Percentiles rank a stretch among this genome's conserved stretches.
Evolutionary conservation across 257 asterid species (phyloP).

Genomic region (Ilex asprella): DNA sequence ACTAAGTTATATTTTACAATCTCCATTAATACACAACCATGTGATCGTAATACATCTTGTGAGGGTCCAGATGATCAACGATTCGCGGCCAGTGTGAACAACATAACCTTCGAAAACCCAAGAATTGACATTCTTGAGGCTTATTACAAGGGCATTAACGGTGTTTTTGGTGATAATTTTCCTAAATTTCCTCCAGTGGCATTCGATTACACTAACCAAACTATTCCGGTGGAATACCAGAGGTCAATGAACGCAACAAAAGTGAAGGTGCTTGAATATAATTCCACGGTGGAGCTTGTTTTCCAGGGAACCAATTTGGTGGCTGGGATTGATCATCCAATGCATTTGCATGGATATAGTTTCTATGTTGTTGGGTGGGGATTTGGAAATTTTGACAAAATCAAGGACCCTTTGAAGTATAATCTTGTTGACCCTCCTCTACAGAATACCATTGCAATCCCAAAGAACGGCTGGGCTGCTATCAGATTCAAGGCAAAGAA

Average conservation of each 20-base stretch:
- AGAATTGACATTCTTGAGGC: conserved; percentile 45
- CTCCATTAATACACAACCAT: conserved; percentile 32
- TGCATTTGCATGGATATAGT: conserved; percentile 74
- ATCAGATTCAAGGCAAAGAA: conserved; percentile 58
- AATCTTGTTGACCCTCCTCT: conserved; percentile 70
- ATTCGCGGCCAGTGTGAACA: conserved; percentile 40
- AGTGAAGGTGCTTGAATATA: conserved; percentile 37
- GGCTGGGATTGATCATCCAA: conserved; percentile 58
- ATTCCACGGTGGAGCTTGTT: conserved; percentile 47
- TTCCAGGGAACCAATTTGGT: conserved; percentile 48
- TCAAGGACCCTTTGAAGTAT: conserved; percentile 40
- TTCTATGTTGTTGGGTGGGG: conserved; percentile 66
- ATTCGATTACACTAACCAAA: conserved; percentile 31
- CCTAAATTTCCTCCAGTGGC: conserved; percentile 37
- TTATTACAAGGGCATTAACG: conserved; percentile 26
- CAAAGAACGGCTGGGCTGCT: conserved; percentile 54
- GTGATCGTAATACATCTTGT: conserved; percentile 18
- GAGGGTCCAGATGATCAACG: not conserved
- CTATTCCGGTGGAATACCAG: conserved; percentile 14
- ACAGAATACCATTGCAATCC: conserved; percentile 44
- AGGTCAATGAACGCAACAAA: conserved; percentile 20
- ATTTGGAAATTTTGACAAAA: conserved; percentile 39
- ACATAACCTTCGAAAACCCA: conserved; percentile 34
- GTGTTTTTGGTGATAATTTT: conserved; percentile 29
- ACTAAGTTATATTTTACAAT: conserved; percentile 27